Evolutionary conservation across 805 yeast species (phyloP).

Genomic region (Yamadazyma paraphyllophila): DNA sequence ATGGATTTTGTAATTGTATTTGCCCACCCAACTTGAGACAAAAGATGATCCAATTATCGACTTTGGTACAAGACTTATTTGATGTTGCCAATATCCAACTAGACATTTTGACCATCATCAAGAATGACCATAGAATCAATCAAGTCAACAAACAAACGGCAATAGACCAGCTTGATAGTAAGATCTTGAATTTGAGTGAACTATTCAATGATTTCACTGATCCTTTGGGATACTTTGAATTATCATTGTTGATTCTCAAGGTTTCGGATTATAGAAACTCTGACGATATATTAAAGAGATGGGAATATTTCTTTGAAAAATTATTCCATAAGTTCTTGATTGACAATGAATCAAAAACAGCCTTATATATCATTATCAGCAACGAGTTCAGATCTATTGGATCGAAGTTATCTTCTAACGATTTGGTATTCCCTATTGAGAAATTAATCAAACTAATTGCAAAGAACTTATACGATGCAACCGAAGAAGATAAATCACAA

Average conservation of each 20-base stretch:
- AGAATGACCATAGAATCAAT: conserved; percentile 49
- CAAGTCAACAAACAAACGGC: conserved; percentile 51
- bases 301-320: conserved; percentile 70
- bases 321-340: conserved; percentile 30
- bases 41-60: conserved; percentile 67
- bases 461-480: conserved; percentile 46
- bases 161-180: conserved; percentile 53
- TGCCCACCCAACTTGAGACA: conserved; percentile 77
- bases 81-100: conserved; percentile 86
- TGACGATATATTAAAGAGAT: conserved; percentile 77
- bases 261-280: conserved; percentile 81
- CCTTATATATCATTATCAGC: conserved; percentile 37
- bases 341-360: conserved; percentile 24
- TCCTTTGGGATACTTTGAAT: conserved; percentile 82
- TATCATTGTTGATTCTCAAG: conserved; percentile 75
- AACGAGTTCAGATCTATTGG: conserved; percentile 54
- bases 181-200: conserved; percentile 70
- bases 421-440: conserved; percentile 76
- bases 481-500: conserved; percentile 33
- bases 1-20: conserved; percentile 85
- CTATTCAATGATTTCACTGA: conserved; percentile 84
- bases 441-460: conserved; percentile 66
- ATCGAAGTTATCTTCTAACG: conserved; percentile 61
- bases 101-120: conserved; percentile 53
- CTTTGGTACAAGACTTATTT: conserved; percentile 71